Conservation (phyloP, 805 yeast genomes). For the Myxozyma kluyveri region DNA sequence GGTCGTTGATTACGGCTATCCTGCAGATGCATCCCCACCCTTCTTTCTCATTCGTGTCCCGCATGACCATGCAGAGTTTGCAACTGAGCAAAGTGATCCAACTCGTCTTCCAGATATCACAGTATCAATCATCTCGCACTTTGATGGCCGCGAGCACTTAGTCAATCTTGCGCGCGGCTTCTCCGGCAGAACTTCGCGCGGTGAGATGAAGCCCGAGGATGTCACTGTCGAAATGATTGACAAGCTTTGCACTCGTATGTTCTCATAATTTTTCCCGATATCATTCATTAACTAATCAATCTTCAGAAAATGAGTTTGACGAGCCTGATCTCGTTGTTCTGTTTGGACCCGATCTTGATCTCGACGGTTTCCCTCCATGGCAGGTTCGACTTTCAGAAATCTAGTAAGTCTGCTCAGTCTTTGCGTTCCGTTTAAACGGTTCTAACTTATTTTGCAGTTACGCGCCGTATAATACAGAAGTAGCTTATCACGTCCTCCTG, state of each 20-base stretch:
- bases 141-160: slow-evolving; percentile 87
- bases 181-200: slow-evolving; percentile 64
- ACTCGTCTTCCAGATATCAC: slow-evolving; percentile 46
- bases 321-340: slow-evolving; percentile 88
- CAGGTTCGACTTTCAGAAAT: slow-evolving; percentile 87
- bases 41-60: slow-evolving; percentile 15
- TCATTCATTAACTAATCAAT: neutral
- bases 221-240: slow-evolving; percentile 74
- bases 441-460: slow-evolving; percentile 7
- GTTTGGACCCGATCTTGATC: slow-evolving; percentile 82
- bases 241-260: slow-evolving; percentile 39
- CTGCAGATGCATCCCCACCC: slow-evolving; percentile 5
- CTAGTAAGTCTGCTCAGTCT: slow-evolving; percentile 35
- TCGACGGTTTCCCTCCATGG: slow-evolving; percentile 98
- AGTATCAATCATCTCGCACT: slow-evolving; percentile 62
- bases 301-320: slow-evolving; percentile 64
- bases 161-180: slow-evolving; percentile 84
- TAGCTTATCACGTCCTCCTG: slow-evolving; percentile 49
- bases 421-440: neutral
- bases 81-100: slow-evolving; percentile 22
- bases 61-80: neutral
- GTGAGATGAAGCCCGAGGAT: slow-evolving; percentile 61
- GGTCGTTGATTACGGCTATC: slow-evolving; percentile 19
- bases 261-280: slow-evolving; percentile 33
- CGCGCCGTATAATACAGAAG: slow-evolving; percentile 26